Base-by-base conservation (phyloP, 257 asterid species). In the Mitragyna speciosa region DNA sequence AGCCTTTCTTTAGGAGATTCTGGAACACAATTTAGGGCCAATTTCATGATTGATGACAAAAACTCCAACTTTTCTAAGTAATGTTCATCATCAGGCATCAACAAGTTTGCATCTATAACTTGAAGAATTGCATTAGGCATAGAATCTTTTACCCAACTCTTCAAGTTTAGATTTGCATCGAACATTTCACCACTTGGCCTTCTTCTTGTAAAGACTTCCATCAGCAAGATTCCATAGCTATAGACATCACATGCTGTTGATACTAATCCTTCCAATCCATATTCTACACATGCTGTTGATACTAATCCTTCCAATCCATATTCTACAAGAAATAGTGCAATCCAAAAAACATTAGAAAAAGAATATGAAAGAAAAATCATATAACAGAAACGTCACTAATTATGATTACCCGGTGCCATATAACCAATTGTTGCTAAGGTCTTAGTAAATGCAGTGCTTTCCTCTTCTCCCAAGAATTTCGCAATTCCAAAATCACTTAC, bases 401-500 rank as follows among this genome's bases (percentile, higher is more conserved):
- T 36, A 36, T 1, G 39, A 36, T 1, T 36, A 36, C 39, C 39
- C 4, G 39, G 39, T 36, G 39, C 39, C 39, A 36, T 36, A 36
- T 36, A 36, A 36, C 39, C 39, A 36, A 36, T 36, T 36, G 39
- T 36, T 36, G 39, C 39, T 36, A 36, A 36, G 39, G 39, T 36
- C 39, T 36, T 36, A 4, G 39, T 36, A 36, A 36, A 36, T 36
- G 39, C 39, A 36, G 39, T 36, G 39, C 39, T 36, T 36, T 36
- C 39, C 39, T 36, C 39, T 4, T 36, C 4, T 36, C 39, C 39
- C 39, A 36, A 36, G 39, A 36, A 36, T 4, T 36, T 36, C 39
- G 83, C 47, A 72, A 80, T 68, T 14, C 83, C 83, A 66, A 75
- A 80, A 54, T 80, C 83, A n/a, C 79, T 65, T 12, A 80, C 61